A percentile compares a stretch with the other conserved stretches of the same genome.
These are phyloP conservation scores for Sequoia sempervirens DNA, from an alignment of 75 land plant species.

Conservation along the genomic window DNA sequence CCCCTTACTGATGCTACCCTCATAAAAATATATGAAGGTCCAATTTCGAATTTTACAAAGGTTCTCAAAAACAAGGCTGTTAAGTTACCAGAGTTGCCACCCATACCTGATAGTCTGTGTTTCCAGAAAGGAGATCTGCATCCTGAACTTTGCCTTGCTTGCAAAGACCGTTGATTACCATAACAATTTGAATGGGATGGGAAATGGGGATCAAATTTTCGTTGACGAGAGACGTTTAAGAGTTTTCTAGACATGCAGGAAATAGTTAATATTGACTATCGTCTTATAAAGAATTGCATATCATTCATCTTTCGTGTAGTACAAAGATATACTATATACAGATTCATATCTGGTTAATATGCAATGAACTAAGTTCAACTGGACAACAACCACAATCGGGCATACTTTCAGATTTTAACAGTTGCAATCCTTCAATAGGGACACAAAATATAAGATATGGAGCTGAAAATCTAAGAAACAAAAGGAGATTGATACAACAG, in stretches of 20 bases:
- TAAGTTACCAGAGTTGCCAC: slow-evolving; percentile 37
- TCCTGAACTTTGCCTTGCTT: slow-evolving; percentile 18
- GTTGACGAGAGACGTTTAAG: background rate
- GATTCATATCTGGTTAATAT: background rate
- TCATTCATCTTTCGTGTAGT: background rate
- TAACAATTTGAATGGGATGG: background rate
- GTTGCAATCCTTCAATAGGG: background rate
- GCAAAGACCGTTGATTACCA: too few species aligned
- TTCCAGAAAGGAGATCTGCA: slow-evolving; percentile 45
- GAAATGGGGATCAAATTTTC: background rate
- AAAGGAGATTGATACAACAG: background rate
- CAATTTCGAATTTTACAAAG: background rate
- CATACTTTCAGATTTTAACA: background rate
- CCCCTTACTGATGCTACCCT: background rate
- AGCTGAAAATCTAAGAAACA: background rate
- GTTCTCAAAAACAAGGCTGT: slow-evolving; percentile 30
- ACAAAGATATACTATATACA: background rate
- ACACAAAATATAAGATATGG: background rate
- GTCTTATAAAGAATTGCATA: background rate
- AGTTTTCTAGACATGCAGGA: background rate
- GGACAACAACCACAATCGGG: background rate
- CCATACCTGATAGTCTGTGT: slow-evolving; percentile 40
- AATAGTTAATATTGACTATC: background rate
- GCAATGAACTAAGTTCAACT: background rate
- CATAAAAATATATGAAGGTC: background rate